Evolutionary conservation across 495 filamentous ascomycete species (phyloP).

Genomic region (Penicillium nucicola): DNA sequence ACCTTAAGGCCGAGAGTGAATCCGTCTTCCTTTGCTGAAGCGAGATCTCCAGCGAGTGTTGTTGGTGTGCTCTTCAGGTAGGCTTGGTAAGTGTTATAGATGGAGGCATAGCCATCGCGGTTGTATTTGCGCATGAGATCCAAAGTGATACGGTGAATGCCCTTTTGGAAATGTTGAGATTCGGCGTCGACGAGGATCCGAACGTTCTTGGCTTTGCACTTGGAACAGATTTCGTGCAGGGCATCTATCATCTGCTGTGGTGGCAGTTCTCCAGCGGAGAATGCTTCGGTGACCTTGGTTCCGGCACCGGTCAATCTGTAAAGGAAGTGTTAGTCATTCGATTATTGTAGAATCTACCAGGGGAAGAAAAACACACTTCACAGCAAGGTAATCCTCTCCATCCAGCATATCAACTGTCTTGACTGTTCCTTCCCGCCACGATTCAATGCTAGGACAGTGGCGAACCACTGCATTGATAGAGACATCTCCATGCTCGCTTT

Average conservation of each 20-base stretch:
- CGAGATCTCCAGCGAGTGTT: slow-evolving; percentile 61
- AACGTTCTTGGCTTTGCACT: slow-evolving; percentile 53
- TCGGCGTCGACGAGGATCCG: slow-evolving; percentile 82
- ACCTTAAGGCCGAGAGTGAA: slow-evolving; percentile 83
- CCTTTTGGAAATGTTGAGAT: slow-evolving; percentile 68
- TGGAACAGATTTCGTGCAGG: slow-evolving; percentile 33
- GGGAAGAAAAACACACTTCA: slow-evolving; percentile 56
- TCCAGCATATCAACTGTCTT: slow-evolving; percentile 66
- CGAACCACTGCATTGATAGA: neutral
- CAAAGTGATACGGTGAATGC: slow-evolving; percentile 75
- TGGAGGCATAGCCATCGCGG: slow-evolving; percentile 49
- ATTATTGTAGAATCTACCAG: too few species aligned
- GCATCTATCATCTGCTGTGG: slow-evolving; percentile 37
- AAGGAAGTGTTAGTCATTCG: neutral
- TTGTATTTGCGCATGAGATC: slow-evolving; percentile 75
- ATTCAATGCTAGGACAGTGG: slow-evolving; percentile 54
- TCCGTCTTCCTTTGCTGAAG: slow-evolving; percentile 55
- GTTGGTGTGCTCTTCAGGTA: slow-evolving; percentile 69
- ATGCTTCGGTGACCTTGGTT: slow-evolving; percentile 26
- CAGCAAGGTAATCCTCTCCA: slow-evolving; percentile 72
- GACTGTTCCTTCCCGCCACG: slow-evolving; percentile 68
- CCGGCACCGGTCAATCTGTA: slow-evolving; percentile 32
- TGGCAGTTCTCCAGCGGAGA: slow-evolving; percentile 26
- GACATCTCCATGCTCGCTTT: slow-evolving; percentile 12
- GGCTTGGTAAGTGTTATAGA: slow-evolving; percentile 77